phyloP scores from a whole-genome alignment of 164 flowering plant genomes.

The Berberis vulgaris region DNA sequence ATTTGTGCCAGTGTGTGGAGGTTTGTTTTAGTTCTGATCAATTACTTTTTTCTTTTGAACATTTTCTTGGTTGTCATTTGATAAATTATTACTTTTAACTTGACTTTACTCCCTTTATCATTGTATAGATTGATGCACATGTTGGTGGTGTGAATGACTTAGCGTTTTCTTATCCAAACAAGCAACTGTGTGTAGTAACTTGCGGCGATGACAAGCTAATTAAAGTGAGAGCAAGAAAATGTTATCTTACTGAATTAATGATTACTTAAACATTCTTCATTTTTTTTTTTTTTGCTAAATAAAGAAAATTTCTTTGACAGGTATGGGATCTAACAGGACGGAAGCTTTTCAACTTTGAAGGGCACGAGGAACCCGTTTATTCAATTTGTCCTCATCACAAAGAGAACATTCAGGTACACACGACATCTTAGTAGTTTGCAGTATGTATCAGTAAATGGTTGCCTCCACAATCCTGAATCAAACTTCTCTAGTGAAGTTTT shows the following conservation, averaged over 20 bases:
- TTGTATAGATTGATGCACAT: constrained; percentile 82
- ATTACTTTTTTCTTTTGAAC: no score
- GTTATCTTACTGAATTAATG: not conserved
- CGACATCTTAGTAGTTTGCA: not conserved
- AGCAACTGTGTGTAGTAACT: constrained; percentile 66
- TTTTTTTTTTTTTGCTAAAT: not conserved
- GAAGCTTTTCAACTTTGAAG: constrained; percentile 66
- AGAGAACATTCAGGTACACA: constrained; percentile 75
- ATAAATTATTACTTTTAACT: not conserved
- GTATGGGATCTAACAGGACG: constrained; percentile 80
- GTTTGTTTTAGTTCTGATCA: constrained; percentile 23
- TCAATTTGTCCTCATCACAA: constrained; percentile 89
- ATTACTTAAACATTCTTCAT: not conserved
- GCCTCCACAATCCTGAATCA: no score
- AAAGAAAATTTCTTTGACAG: constrained; percentile 26
- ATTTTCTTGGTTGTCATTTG: not conserved
- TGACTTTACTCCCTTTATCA: constrained; percentile 4
- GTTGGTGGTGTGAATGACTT: constrained; percentile 75
- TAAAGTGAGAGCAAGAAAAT: constrained; percentile 38
- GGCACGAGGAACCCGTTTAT: constrained; percentile 87
- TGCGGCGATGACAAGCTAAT: constrained; percentile 86
- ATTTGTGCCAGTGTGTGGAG: constrained; percentile 63
- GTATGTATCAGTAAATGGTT: not conserved
- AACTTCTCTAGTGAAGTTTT: no score
- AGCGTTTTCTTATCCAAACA: constrained; percentile 81